Percentiles rank a stretch among this genome's conserved stretches.
These are phyloP conservation scores for Gamsiella multidivaricata DNA, from an alignment of 192 early-diverging fungal genomes.

Conservation along the genomic window DNA sequence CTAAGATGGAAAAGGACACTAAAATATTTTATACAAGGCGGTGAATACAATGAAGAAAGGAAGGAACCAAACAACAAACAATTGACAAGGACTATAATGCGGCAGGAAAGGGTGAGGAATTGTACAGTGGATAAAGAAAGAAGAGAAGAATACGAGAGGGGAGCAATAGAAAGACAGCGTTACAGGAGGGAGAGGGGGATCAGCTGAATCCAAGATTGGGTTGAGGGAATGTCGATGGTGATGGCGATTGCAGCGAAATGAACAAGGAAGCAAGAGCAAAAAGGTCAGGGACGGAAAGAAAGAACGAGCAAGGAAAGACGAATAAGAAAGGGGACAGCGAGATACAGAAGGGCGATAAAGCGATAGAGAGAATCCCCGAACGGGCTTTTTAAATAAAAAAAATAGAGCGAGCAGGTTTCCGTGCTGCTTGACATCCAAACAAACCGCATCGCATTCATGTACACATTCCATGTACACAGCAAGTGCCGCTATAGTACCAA, in stretches of 20 bases:
- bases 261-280: background rate
- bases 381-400: too few relatives aligned
- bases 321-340: background rate
- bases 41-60: too few relatives aligned
- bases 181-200: background rate
- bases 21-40: too few relatives aligned
- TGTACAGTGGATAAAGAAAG: background rate
- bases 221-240: background rate
- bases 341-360: background rate
- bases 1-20: too few relatives aligned
- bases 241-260: background rate
- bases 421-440: too few relatives aligned
- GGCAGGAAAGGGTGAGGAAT: background rate
- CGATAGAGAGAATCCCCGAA: too few relatives aligned
- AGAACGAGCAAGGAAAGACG: conserved; percentile 1
- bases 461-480: too few relatives aligned
- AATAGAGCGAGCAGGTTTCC: background rate
- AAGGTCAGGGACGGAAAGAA: background rate
- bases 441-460: too few relatives aligned
- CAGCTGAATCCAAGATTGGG: background rate
- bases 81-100: too few relatives aligned
- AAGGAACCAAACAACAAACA: too few relatives aligned
- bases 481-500: too few relatives aligned
- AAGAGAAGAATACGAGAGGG: background rate
- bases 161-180: background rate